Base-by-base conservation (phyloP, 306 rosid genomes). In the Vicia villosa region DNA sequence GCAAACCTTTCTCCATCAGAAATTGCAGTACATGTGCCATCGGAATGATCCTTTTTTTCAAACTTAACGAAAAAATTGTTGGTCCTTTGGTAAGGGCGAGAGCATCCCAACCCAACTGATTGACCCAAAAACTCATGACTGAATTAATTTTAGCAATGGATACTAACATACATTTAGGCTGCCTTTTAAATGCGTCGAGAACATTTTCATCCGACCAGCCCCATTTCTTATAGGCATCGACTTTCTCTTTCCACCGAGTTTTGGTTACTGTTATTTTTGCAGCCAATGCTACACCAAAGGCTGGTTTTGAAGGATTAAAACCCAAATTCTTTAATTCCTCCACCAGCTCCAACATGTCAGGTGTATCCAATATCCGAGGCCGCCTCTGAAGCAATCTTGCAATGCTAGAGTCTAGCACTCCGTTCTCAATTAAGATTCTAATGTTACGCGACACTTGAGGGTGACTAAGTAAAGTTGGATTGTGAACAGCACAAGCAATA, bases 41-140 rank as follows among this genome's bases (percentile, higher is more conserved):
- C 0, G 86, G 95, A 41, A 82, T 36, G 56, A 83, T 46, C 52
- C 84, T 82, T 64, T 49, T 77, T 81, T 83, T 79, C 67, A 83
- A 69, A 73, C 87, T 85, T 3, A 34, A 16, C 14, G 32, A 40
- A n/a, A 84, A 3, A 6, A 74, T 1, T 4, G 38, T 56, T 49
- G 37, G 13, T 85, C 57, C 57, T 22, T 22, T 22, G 24, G 24
- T 22, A 22, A 22, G 24, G 24, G 24, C 24, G 2, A 22, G 24
- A 22, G 24, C 24, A 22, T 22, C 24, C 24, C 24, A 22, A 22
- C 24, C 24, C 24, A 22, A 22, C 24, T 22, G 24, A 22, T 22
- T 22, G 24, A 22, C 24, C 24, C 24, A 22, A 22, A 22, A 22
- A 22, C 24, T 22, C 24, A 22, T 22, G 2, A 22, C 24, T 22